A percentile compares a stretch with the other conserved stretches of the same genome.
Evolutionary conservation across 306 rosid genomes (phyloP).

Genomic region (Pterocarpus santalinus): DNA sequence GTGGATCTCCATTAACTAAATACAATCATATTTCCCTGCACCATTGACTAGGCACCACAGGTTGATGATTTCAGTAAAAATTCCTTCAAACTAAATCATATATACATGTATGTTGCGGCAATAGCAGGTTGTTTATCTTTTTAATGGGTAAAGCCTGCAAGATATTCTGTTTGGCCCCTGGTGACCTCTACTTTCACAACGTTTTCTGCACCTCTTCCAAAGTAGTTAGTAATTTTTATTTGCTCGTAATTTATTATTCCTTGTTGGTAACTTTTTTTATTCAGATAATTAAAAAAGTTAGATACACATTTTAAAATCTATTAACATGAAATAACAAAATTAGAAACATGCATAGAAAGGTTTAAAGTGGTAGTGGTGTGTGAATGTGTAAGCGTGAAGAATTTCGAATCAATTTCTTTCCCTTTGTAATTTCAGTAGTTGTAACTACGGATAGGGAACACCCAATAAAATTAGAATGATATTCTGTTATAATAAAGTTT

Average conservation of each 20-base stretch:
- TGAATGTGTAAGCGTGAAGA: neutral
- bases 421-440: too few relatives aligned
- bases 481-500: too few relatives aligned
- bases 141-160: constrained; percentile 14
- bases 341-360: neutral
- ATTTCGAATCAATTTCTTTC: neutral
- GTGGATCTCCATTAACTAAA: constrained; percentile 14
- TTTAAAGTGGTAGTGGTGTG: neutral
- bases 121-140: constrained; percentile 33
- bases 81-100: neutral
- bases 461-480: too few relatives aligned
- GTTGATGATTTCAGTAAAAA: constrained; percentile 30
- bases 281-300: neutral
- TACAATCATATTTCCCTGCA: constrained; percentile 30
- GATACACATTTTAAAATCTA: constrained; percentile 16
- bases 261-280: neutral
- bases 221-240: neutral
- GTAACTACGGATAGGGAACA: too few relatives aligned
- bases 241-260: neutral
- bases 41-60: constrained; percentile 18
- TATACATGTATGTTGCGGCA: constrained; percentile 5
- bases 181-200: neutral
- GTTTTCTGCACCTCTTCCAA: too few relatives aligned
- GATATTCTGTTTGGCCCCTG: neutral
- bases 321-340: neutral